A percentile compares a stretch with the other conserved stretches of the same genome.
phyloP scores from a whole-genome alignment of 208 protist genomes.

The Trypanosoma scelopori region DNA sequence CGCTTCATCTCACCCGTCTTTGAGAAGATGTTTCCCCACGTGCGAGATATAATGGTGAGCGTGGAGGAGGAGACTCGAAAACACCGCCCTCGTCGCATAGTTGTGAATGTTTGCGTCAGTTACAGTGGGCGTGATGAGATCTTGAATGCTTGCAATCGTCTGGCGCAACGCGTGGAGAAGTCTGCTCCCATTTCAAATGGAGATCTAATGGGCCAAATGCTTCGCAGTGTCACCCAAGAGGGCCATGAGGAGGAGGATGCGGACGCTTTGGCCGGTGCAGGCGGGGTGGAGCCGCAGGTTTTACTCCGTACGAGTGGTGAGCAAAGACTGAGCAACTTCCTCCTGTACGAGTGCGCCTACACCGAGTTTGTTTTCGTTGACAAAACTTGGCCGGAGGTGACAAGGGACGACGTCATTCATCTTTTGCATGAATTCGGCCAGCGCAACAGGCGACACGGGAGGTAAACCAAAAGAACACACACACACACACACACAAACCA shows the following conservation, averaged over 20 bases:
- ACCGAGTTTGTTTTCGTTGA: conserved; percentile 76
- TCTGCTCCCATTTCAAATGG: conserved; percentile 36
- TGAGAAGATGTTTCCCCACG: conserved; percentile 43
- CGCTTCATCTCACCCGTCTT: conserved; percentile 80
- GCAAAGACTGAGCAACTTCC: conserved; percentile 85
- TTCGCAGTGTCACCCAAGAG: conserved; percentile 78
- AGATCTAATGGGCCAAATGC: conserved; percentile 72
- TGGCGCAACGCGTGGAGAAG: conserved; percentile 23
- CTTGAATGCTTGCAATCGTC: conserved; percentile 54
- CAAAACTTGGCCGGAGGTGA: conserved; percentile 84
- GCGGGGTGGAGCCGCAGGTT: conserved; percentile 74
- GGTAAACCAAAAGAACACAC: no score
- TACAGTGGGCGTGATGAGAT: conserved; percentile 86
- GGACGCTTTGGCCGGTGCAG: conserved; percentile 15
- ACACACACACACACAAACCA: no score
- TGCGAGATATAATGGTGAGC: conserved; percentile 59
- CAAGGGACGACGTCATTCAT: conserved; percentile 36
- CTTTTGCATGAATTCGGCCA: conserved; percentile 49
- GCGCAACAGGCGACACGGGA: conserved; percentile 50
- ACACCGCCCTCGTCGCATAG: conserved; percentile 48
- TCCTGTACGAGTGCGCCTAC: conserved; percentile 88
- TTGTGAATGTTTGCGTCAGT: conserved; percentile 88
- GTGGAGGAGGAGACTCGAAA: conserved; percentile 67
- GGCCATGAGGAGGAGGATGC: conserved; percentile 60
- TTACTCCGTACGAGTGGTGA: conserved; percentile 88